Evolutionary conservation across 805 yeast genomes (phyloP).

Genomic region (Lipomyces orientalis): DNA sequence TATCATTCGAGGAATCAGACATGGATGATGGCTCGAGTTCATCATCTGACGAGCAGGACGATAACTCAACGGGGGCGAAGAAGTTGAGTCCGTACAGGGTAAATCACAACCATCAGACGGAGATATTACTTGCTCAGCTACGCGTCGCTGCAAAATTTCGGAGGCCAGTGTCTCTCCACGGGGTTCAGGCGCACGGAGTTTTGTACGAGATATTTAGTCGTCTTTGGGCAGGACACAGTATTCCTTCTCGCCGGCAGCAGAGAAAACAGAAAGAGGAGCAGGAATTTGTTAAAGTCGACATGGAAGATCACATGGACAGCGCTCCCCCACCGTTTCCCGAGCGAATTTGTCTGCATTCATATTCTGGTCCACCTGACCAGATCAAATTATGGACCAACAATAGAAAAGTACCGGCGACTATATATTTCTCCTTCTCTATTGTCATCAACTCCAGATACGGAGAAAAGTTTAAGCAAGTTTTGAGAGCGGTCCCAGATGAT

Average conservation of each 20-base stretch:
- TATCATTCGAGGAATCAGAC: slow-evolving; percentile 51
- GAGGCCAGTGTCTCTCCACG: slow-evolving; percentile 75
- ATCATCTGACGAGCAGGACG: slow-evolving; percentile 4
- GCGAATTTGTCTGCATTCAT: slow-evolving; percentile 76
- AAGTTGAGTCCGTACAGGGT: slow-evolving; percentile 58
- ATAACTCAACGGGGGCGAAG: slow-evolving; percentile 11
- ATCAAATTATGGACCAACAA: slow-evolving; percentile 54
- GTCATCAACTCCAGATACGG: slow-evolving; percentile 52
- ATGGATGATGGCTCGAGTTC: not conserved
- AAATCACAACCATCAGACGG: slow-evolving; percentile 66
- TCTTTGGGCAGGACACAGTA: slow-evolving; percentile 29
- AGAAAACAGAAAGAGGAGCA: slow-evolving; percentile 14
- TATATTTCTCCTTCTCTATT: slow-evolving; percentile 61
- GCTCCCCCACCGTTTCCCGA: slow-evolving; percentile 33
- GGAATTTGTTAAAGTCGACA: not conserved
- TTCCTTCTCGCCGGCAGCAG: slow-evolving; percentile 13
- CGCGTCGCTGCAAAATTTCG: slow-evolving; percentile 56
- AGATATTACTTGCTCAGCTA: slow-evolving; percentile 58
- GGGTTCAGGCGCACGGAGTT: slow-evolving; percentile 78
- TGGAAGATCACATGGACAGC: not conserved
- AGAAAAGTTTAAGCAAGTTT: slow-evolving; percentile 43
- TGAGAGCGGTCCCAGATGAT: slow-evolving; percentile 47
- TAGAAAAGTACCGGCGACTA: slow-evolving; percentile 44
- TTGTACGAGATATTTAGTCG: slow-evolving; percentile 54
- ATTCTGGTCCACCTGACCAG: slow-evolving; percentile 80